Percentiles rank a stretch among this genome's conserved stretches.
Evolutionary conservation across 495 filamentous ascomycete genomes (phyloP).

Genomic region (Penicillium taxi): DNA sequence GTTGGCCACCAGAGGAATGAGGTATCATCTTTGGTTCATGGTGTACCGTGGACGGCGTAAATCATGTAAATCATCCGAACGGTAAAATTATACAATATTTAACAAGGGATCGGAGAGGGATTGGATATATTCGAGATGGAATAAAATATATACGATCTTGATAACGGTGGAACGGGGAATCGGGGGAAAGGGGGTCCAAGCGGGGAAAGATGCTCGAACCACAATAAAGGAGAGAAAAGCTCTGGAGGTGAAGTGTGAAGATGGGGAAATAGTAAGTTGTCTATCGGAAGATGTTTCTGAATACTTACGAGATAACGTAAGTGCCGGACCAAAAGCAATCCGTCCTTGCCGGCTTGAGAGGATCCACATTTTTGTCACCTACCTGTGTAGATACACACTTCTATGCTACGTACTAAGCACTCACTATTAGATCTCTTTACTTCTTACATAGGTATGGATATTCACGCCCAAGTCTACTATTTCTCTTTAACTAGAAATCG

Average conservation of each 20-base stretch:
- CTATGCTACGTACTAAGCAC: slow-evolving; percentile 4
- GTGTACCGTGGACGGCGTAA: slow-evolving; percentile 20
- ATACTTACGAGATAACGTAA: slow-evolving; percentile 15
- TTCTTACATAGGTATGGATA: too few relatives aligned
- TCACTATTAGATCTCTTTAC: too few relatives aligned
- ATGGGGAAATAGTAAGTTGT: too few relatives aligned
- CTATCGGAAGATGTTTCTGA: slow-evolving; percentile 9
- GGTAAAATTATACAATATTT: too few relatives aligned
- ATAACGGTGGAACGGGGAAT: too few relatives aligned
- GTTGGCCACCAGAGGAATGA: slow-evolving; percentile 40
- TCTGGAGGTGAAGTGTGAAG: too few relatives aligned
- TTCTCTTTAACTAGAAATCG: slow-evolving; percentile 59
- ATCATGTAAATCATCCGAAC: slow-evolving; percentile 8
- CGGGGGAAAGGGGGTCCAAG: neutral
- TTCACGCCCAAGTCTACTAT: too few relatives aligned
- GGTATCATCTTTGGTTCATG: slow-evolving; percentile 44
- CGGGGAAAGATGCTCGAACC: neutral
- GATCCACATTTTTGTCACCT: too few relatives aligned
- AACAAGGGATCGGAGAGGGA: too few relatives aligned
- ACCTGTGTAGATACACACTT: too few relatives aligned
- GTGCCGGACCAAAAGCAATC: slow-evolving; percentile 12
- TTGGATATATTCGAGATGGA: neutral
- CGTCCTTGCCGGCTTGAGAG: slow-evolving; percentile 7
- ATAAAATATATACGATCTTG: neutral
- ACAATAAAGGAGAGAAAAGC: too few relatives aligned